Evolutionary conservation across 73 alveolate genomes (phyloP), one percentile per base, ranked within the genome.

Genomic region (Paramecium octaurelia): DNA sequence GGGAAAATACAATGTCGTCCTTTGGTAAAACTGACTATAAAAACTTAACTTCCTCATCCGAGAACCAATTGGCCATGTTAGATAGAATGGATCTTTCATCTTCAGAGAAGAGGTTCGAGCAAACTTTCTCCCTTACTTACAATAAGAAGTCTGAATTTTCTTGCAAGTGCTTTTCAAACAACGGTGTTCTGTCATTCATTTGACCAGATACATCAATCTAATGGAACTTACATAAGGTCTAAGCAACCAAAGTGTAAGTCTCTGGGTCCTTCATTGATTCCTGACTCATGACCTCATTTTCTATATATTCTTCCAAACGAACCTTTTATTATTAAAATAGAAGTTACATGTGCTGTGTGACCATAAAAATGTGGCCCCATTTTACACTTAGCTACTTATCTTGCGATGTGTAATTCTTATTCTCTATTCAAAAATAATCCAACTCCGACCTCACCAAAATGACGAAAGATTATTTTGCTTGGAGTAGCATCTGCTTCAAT

Each of bases 291-390:
- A 89, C 84, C 71, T 89, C 64, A 43, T 77, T 70, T 24, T 89
- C 86, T 1, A 89, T 43, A 54, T 70, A 89, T 73, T 89, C 77
- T 89, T 89, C 94, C 38, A 70, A 59, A 23, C 94, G 75, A 42
- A 89, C 88, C 75, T 89, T 48, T n/a, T 44, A 43, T 20, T 73
- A 77, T 73, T n/a, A 29, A 36, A 20, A 44, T 71, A 29, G 42
- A 14, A n/a, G 29, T 48, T 80, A 80, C 91, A 27, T 80, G 75
- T 40, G 14, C 29, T 4, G 91, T 80, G 29, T 80, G 70, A 20
- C 94, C 94, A 89, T 70, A 83, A 58, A 70, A 70, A 16, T 68
- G 59, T 8, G 94, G 94, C 2, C 94, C 94, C 71, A 89, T 38
- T 42, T 83, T 83, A 23, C 48, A 64, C 6, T 73, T 59, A 59